Evolutionary conservation across 768 basidiomycete species (phyloP).

Genomic region (Suillus spraguei): DNA sequence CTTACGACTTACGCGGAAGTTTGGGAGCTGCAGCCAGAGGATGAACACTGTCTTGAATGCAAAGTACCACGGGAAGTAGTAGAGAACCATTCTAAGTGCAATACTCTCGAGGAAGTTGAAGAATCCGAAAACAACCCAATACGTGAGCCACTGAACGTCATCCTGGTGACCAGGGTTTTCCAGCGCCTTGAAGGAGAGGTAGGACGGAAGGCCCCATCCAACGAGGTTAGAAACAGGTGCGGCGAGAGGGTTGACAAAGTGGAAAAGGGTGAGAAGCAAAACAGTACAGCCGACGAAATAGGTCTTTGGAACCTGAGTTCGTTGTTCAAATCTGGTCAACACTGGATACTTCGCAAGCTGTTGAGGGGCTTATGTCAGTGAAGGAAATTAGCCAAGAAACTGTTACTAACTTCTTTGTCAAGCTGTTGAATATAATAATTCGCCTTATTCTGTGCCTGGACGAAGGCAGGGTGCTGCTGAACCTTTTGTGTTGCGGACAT

Average conservation of each 20-base stretch:
- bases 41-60: slow-evolving; percentile 91
- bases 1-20: slow-evolving; percentile 67
- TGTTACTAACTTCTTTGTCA: slow-evolving; percentile 86
- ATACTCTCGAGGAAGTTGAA: slow-evolving; percentile 93
- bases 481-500: slow-evolving; percentile 85
- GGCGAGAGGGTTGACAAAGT: slow-evolving; percentile 90
- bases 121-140: slow-evolving; percentile 95
- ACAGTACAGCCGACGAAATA: slow-evolving; percentile 81
- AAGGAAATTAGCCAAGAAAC: slow-evolving; percentile 1
- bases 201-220: slow-evolving; percentile 94
- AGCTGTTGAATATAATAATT: slow-evolving; percentile 84
- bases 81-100: slow-evolving; percentile 80
- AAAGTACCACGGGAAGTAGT: slow-evolving; percentile 95
- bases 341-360: slow-evolving; percentile 87
- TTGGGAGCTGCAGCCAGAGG: slow-evolving; percentile 89
- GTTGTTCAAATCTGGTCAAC: slow-evolving; percentile 81
- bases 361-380: slow-evolving; percentile 11
- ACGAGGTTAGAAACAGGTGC: slow-evolving; percentile 92
- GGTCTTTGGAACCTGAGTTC: slow-evolving; percentile 91
- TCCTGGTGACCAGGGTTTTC: slow-evolving; percentile 83
- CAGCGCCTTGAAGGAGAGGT: slow-evolving; percentile 93
- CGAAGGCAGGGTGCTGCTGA: slow-evolving; percentile 84
- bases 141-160: slow-evolving; percentile 95
- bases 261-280: slow-evolving; percentile 67
- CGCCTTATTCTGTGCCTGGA: slow-evolving; percentile 84